Percentiles rank a stretch among this genome's conserved stretches.
phyloP scores from a whole-genome alignment of 2,329 filamentous ascomycete genomes.

The Didymella segeticola region DNA sequence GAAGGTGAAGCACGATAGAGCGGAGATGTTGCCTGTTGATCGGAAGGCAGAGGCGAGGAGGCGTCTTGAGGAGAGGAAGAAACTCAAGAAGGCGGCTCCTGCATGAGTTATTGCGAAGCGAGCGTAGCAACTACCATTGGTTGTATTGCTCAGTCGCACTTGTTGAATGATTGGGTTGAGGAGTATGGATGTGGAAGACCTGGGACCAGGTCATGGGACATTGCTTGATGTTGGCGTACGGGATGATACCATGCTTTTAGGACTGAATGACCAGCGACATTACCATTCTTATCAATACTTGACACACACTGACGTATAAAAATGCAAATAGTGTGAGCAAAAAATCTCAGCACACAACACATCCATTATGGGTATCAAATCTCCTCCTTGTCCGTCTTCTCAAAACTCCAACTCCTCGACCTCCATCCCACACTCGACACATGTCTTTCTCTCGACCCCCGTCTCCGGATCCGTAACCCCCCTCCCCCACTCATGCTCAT shows the following conservation, averaged over 20 bases:
- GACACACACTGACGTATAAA: no score
- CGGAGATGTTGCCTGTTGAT: slow-evolving; percentile 27
- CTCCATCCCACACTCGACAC: slow-evolving; percentile 71
- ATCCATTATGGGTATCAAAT: no score
- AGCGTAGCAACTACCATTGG: no score
- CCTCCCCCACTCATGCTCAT: slow-evolving; percentile 86
- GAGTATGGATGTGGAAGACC: no score
- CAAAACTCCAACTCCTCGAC: slow-evolving; percentile 70
- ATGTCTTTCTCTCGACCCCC: slow-evolving; percentile 80
- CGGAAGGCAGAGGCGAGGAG: slow-evolving; percentile 37
- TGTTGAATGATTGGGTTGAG: no score
- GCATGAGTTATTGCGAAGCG: background rate
- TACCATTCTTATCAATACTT: no score
- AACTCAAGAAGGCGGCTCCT: slow-evolving; percentile 29
- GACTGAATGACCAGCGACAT: background rate
- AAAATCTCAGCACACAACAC: no score
- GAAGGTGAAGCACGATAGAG: slow-evolving; percentile 27
- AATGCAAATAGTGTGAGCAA: no score
- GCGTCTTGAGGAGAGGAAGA: slow-evolving; percentile 37
- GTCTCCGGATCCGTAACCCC: slow-evolving; percentile 65
- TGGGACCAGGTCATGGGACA: no score
- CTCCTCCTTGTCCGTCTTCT: background rate
- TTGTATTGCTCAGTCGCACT: no score
- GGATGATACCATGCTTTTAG: slow-evolving; percentile 33
- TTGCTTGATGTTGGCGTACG: slow-evolving; percentile 16